Evolutionary conservation across 1,284 basidiomycete species (phyloP), one percentile per base, ranked within the genome.

Genomic region (Porodaedalea pini): DNA sequence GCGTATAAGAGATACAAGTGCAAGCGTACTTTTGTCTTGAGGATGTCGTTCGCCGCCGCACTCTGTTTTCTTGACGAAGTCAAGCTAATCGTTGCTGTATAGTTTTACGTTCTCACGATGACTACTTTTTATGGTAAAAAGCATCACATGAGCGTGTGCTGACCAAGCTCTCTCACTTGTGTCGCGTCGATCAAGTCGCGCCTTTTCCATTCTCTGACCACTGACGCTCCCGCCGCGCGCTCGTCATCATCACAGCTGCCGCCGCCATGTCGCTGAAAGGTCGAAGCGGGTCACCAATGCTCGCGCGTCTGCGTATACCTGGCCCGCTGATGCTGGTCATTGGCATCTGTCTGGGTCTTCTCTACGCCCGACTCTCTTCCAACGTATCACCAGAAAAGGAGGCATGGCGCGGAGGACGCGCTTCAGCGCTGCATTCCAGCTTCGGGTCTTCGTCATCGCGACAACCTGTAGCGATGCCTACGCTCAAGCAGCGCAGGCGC

Each of bases 401-500:
- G 15, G 64, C 76, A n/a, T 88, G 85, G 85, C 71, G 78, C 53
- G 77, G 77, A 17, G 73, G 76, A 5, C 77, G 77, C 64, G 72
- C 78, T 2, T 78, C 80, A 45, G 67, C 70, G 57, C 78, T 74
- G 60, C 68, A 55, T n/a, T 57, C 55, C 15, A 51, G 53, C n/a
- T 51, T 52, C 21, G 58, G 58, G 51, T 80, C 78, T 61, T 73
- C 80, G 54, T 77, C 78, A 52, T 76, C 78, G 54, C 79, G 79
- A 29, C 82, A 86, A 56, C 78, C 81, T 17, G 77, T 90, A 41
- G 78, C 81, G 27, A 70, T 86, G 2, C 92, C 92, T 0, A 87
- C 86, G 0, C 67, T 86, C 13, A 84, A 89, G 32, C 92, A 97
- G 70, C 87, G 94, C 13, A 76, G 80, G 47, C 88, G 93, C 48